Evolutionary conservation across 345 rosid species (phyloP).

Genomic region (Triadica sebifera): DNA sequence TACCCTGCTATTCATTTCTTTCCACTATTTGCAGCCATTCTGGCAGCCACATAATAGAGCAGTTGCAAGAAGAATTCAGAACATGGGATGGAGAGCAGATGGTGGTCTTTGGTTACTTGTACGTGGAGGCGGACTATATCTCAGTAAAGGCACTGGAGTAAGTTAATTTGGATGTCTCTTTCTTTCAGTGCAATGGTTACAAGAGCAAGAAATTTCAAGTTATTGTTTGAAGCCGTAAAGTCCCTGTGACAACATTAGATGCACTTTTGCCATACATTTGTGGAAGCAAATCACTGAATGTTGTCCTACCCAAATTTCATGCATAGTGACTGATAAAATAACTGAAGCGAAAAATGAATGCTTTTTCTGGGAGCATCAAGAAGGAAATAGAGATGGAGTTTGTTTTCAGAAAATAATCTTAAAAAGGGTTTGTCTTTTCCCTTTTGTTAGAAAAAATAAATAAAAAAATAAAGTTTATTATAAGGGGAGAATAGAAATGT

Average conservation of each 20-base stretch:
- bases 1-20: slow-evolving; percentile 3
- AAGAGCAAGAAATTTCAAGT: neutral
- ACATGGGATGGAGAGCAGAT: slow-evolving; percentile 99
- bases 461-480: neutral
- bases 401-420: neutral
- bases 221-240: neutral
- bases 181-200: neutral
- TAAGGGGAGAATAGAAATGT: neutral
- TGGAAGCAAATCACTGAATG: neutral
- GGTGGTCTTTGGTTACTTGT: slow-evolving; percentile 99
- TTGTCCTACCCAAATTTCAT: neutral
- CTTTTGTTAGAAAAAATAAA: no score
- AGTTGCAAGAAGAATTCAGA: slow-evolving; percentile 90
- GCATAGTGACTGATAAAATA: neutral
- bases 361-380: neutral
- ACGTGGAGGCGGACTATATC: slow-evolving; percentile 97
- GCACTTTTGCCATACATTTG: neutral
- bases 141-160: slow-evolving; percentile 95
- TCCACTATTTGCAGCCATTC: slow-evolving; percentile 51
- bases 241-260: neutral
- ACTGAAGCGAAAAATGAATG: neutral
- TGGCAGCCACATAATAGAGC: slow-evolving; percentile 99
- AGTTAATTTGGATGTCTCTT: slow-evolving; percentile 23
- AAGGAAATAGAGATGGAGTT: neutral
- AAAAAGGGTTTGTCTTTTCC: neutral